Base-by-base conservation (phyloP, 495 filamentous ascomycete species). In the Symbiotaphrina buchneri region DNA sequence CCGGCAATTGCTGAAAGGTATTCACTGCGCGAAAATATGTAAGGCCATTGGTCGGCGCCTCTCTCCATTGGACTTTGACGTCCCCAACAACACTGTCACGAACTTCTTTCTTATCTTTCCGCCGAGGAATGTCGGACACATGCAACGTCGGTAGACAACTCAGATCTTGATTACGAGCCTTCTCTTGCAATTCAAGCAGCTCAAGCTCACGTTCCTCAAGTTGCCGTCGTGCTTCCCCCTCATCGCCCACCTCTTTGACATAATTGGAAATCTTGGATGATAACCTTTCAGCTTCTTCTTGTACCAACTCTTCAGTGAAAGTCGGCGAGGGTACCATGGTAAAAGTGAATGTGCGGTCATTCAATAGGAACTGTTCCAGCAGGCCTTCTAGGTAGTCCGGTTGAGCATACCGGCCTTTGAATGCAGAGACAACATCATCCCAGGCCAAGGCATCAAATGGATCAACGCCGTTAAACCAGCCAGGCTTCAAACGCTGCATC, bases 11-110 rank as follows among this genome's bases (percentile, higher is more conserved):
- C 15, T 75, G 58, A 31, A 95, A 65, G 1, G 61, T 55, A 40
- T 85, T 80, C 46, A 93, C 61, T 5, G 81, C 85, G 43, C 80
- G 73, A 54, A 97, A 92, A 48, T 97, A 97, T 1, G 90, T 95
- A 30, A 97, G 50, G 2, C 87, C 87, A 44, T 97, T 95, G 1
- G 87, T 97, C 20, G 76, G 77, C 10, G 84, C 80, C 46, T 83
- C 79, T 27, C 77, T 73, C 80, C 83, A 90, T 32, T 94, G 77
- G 18, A 93, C 66, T 21, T 74, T 70, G 15, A 73, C 61, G 26
- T 66, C 59, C 19, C 68, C 64, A 10, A 77, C 46, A n/a, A 52
- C 56, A 16, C 71, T 71, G 38, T 83, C 65, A 23, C 74, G 62
- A 18, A 92, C 43, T 28, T 67, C 51, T 30, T 75, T 71, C 26